Evolutionary conservation across 73 alveolate species (phyloP).

Genomic region (Uronychia setigera): DNA sequence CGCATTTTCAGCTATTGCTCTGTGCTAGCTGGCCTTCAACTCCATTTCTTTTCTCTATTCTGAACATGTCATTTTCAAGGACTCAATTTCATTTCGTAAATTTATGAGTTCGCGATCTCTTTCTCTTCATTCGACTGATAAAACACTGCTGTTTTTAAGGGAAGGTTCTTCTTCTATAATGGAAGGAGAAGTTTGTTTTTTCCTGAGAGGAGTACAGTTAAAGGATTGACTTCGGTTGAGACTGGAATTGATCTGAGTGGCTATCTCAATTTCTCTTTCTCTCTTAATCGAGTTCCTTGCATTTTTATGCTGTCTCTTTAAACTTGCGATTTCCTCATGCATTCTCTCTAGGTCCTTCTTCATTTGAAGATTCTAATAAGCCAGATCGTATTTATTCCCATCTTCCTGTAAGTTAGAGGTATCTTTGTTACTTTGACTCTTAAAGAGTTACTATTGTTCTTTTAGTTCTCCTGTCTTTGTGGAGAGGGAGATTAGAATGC

Average conservation of each 20-base stretch:
- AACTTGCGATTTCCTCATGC: background rate
- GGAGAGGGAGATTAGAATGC: no score
- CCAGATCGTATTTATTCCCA: background rate
- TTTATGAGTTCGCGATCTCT: background rate
- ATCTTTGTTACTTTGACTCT: background rate
- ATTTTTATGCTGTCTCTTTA: background rate
- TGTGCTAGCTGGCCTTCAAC: background rate
- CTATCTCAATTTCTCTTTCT: background rate
- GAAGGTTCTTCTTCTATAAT: background rate
- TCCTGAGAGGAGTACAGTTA: background rate
- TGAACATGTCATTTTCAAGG: background rate
- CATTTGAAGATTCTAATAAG: background rate
- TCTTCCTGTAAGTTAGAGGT: background rate
- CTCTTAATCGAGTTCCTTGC: background rate
- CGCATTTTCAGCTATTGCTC: background rate
- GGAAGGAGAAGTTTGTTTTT: background rate
- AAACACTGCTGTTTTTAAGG: no score
- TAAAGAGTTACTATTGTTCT: background rate
- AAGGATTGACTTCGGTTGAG: background rate
- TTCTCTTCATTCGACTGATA: no score
- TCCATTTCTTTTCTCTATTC: background rate
- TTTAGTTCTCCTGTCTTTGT: no score
- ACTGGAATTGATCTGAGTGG: background rate
- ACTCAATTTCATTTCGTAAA: background rate
- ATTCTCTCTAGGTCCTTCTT: background rate